Evolutionary conservation across 2,329 filamentous ascomycete species (phyloP).

Genomic region (Akanthomyces uredinophilus): DNA sequence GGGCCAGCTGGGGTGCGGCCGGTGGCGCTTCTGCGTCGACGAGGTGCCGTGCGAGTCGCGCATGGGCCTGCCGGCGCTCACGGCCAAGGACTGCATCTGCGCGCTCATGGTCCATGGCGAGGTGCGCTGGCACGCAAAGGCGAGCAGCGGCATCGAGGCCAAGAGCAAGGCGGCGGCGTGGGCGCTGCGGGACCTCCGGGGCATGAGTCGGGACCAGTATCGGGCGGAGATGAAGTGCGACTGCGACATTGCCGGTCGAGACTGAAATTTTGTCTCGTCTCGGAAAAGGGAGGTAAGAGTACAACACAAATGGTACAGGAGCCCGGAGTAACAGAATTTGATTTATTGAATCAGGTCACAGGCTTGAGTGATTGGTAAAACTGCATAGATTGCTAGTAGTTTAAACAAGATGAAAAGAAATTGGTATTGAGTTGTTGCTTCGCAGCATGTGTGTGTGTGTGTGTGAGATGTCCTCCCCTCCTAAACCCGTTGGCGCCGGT

Average conservation of each 20-base stretch:
- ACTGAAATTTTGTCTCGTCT: background rate
- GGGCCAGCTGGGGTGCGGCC: slow-evolving; percentile 58
- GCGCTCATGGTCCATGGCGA: slow-evolving; percentile 71
- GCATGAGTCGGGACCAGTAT: slow-evolving; percentile 51
- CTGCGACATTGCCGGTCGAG: slow-evolving; percentile 40
- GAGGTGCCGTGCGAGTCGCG: slow-evolving; percentile 38
- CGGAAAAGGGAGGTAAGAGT: background rate
- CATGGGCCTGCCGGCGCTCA: slow-evolving; percentile 34
- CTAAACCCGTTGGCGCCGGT: background rate
- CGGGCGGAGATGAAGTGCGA: slow-evolving; percentile 55
- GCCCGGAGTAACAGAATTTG: background rate
- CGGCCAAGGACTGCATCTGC: slow-evolving; percentile 55
- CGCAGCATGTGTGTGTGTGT: background rate
- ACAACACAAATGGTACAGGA: too few species aligned
- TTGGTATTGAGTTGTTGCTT: slow-evolving; percentile 10
- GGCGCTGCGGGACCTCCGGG: slow-evolving; percentile 45
- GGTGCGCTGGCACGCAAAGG: slow-evolving; percentile 57
- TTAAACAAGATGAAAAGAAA: background rate
- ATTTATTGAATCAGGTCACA: background rate
- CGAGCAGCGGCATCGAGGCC: slow-evolving; percentile 65
- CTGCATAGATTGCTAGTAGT: background rate
- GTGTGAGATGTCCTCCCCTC: background rate
- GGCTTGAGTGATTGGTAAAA: background rate
- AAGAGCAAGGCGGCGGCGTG: slow-evolving; percentile 61
- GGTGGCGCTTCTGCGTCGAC: slow-evolving; percentile 50